Conservation (phyloP, 176 grass and related monocot species). For the Neostapfia colusana region DNA sequence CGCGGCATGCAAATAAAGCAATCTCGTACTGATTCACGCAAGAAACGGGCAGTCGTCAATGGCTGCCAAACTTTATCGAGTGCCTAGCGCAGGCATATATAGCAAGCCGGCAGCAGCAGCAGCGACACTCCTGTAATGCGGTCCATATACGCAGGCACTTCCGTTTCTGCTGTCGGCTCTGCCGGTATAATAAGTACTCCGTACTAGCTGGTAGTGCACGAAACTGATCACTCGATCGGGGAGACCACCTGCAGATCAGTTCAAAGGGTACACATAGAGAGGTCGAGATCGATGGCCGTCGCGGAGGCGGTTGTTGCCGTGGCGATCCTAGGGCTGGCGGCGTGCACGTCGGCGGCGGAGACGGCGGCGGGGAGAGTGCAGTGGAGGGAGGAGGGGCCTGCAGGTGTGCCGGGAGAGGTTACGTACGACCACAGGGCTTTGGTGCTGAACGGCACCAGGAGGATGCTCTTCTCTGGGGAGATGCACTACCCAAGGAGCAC, state of each 20-base stretch:
- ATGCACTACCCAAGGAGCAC: conserved; percentile 85
- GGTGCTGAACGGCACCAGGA: conserved; percentile 63
- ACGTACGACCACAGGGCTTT: conserved; percentile 72
- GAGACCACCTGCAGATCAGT: neutral
- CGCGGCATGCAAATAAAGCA: neutral
- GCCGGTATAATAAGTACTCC: neutral
- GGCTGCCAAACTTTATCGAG: neutral
- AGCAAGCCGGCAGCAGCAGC: neutral
- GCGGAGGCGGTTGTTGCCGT: neutral
- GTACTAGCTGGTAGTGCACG: neutral
- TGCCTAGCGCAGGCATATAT: neutral
- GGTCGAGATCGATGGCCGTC: neutral
- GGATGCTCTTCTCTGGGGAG: conserved; percentile 76
- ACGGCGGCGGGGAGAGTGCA: neutral
- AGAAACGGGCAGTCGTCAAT: neutral
- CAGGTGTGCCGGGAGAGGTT: conserved; percentile 38
- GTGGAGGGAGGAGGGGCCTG: neutral
- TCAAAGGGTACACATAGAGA: too few species aligned
- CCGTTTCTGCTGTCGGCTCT: neutral
- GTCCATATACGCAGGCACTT: neutral
- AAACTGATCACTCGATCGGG: neutral
- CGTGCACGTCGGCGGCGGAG: neutral
- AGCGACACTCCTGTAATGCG: neutral
- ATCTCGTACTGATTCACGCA: neutral
- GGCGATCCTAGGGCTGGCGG: neutral